Conservation (phyloP, 169 alveolate species). For the Neospora caninum region DNA sequence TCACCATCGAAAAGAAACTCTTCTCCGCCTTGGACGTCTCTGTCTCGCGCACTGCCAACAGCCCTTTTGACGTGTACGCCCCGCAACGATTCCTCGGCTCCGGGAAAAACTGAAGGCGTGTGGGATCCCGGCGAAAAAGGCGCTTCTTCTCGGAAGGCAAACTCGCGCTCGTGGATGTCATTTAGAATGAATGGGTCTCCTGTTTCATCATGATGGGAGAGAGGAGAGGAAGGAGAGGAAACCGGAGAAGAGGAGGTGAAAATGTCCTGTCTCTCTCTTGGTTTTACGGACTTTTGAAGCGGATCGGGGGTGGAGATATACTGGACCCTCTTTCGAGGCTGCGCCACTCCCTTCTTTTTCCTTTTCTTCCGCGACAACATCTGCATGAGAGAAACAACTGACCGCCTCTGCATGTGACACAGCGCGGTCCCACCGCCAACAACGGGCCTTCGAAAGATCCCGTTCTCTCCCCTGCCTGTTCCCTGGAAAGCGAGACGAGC, state of each 20-base stretch:
- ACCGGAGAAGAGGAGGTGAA: background rate
- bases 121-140: background rate
- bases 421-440: no score
- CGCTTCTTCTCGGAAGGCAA: background rate
- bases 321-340: background rate
- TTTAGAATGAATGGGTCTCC: conserved; percentile 4
- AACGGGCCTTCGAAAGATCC: no score
- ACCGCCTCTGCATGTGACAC: background rate
- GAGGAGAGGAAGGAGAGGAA: background rate
- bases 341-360: background rate
- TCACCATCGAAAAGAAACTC: background rate
- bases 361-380: background rate
- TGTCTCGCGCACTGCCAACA: background rate
- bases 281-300: background rate
- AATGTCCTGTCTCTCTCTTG: background rate
- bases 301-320: conserved; percentile 16
- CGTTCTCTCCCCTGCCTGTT: no score
- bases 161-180: background rate
- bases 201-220: background rate
- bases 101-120: no score
- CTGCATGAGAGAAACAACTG: background rate
- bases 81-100: background rate
- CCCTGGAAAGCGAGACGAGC: no score
- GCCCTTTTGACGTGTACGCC: background rate
- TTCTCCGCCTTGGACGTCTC: background rate